phyloP scores from a whole-genome alignment of 306 rosid species.

The Cucurbita moschata region DNA sequence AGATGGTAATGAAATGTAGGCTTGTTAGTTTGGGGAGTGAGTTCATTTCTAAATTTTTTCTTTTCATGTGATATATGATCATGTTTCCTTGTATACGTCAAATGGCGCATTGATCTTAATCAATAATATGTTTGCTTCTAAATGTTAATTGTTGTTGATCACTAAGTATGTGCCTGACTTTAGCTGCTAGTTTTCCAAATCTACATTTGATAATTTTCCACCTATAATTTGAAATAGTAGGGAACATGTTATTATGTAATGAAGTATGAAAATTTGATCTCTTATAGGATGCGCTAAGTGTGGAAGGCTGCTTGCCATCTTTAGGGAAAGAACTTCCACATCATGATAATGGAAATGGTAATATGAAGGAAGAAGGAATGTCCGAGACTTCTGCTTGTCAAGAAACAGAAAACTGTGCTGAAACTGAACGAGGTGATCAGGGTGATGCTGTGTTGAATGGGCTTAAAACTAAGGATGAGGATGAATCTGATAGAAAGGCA shows the following conservation, averaged over 20 bases:
- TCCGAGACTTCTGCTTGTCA: slow-evolving; percentile 56
- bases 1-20: neutral
- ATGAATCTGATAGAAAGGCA: slow-evolving; percentile 23
- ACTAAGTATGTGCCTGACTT: neutral
- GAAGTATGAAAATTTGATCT: slow-evolving; percentile 29
- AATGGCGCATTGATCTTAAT: neutral
- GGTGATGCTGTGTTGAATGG: slow-evolving; percentile 26
- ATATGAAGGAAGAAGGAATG: slow-evolving; percentile 60
- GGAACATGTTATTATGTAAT: neutral
- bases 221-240: neutral
- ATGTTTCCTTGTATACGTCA: neutral
- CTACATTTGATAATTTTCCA: neutral
- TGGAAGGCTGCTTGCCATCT: slow-evolving; percentile 34
- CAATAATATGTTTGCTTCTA: neutral
- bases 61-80: neutral
- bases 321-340: slow-evolving; percentile 25
- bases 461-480: slow-evolving; percentile 32
- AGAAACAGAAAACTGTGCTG: slow-evolving; percentile 27
- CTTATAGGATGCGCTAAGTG: slow-evolving; percentile 53
- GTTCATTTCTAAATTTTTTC: neutral
- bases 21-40: neutral
- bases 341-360: slow-evolving; percentile 29
- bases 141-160: neutral
- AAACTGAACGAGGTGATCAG: slow-evolving; percentile 29
- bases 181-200: neutral